Base-by-base conservation (phyloP, 345 rosid genomes). In the Eutrema heterophyllum region DNA sequence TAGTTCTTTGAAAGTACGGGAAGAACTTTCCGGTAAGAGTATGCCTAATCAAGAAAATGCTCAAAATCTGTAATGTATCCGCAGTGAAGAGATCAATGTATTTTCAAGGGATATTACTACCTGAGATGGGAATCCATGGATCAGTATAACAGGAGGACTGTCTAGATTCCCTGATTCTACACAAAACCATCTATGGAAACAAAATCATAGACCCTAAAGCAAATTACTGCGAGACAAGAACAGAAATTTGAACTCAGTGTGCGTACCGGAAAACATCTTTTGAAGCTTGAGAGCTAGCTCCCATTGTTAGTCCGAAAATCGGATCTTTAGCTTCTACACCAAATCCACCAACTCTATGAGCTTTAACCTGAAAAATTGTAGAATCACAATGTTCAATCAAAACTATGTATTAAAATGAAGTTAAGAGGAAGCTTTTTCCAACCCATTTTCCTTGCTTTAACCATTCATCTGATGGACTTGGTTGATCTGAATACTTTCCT, bases 91-190 rank as follows among this genome's bases (percentile, higher is more conserved):
- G 29, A 41, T 10, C 9, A 5, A 51, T 27, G 5, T 14, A 8
- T 64, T 51, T 7, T 12, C 15, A n/a, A 0, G 21, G 54, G 2
- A 16, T 8, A 30, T 36, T 24, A 48, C 78, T 39, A 89, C 98
- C 86, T 91, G 97, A 46, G 97, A 94, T 70, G 97, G 98, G 68
- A 94, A 85, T 73, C 97, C 98, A 67, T 94, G 97, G 32, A 94
- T 80, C 68, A 94, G 78, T 58, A 94, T 73, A 62, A 94, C 89
- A 5, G 89, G 70, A 67, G 84, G 91, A 63, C 81, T 84, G 51
- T 83, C 84, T 45, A 76, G 67, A 60, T 70, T 88, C 55, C 97
- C 98, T 10, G 82, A 86, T 80, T 91, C 96, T 9, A 91, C 85
- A 76, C 86, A 87, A 72, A 94, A 89, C 98, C 98, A 94, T 91